Evolutionary conservation across 1,139 yeast species (phyloP), one percentile per base, ranked within the genome.

Genomic region (Kazachstania sp.): DNA sequence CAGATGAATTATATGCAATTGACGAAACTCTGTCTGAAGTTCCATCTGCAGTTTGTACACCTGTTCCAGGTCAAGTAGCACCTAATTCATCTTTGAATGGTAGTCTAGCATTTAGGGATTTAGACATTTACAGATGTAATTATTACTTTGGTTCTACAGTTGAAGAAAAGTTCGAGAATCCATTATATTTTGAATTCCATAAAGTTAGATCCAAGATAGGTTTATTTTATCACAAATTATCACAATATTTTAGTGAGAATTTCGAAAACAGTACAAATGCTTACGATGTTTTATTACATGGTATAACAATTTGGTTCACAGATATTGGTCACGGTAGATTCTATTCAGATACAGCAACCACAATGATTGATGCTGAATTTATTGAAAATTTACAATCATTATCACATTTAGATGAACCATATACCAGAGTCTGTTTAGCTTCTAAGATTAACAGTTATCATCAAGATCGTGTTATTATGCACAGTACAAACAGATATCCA

Each of bases 261-360:
- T 76, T 75, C 49, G 80, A 76, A 46, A 90, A 86, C 53, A 84
- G 86, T 52, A 77, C 86, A n/a, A 78, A 78, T 15, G 65, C 86
- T n/a, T 77, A 83, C 62, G 80, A 80, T 55, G 79, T 81, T 42
- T 72, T 83, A 43, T 67, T 88, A 43, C 78, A 79, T 59, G 81
- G 83, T 2, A 65, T 84, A 46, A 81, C 84, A 55, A 79, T 84
- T 12, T 92, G 95, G 90, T 78, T 92, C 53, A 75, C 86, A 15
- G 95, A 87, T 61, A 84, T 85, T 20, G 95, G 95, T 1, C 74
- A 79, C 51, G 95, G 86, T 57, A 71, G 86, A 15, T 69, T 83
- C 1, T 76, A 83, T 46, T 81, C 75, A 44, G 68, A 77, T 13
- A 78, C 81, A 51, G 76, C 74, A 34, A 70, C 69, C 37, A 64